phyloP scores from a whole-genome alignment of 306 rosid species.

The Vicia faba region DNA sequence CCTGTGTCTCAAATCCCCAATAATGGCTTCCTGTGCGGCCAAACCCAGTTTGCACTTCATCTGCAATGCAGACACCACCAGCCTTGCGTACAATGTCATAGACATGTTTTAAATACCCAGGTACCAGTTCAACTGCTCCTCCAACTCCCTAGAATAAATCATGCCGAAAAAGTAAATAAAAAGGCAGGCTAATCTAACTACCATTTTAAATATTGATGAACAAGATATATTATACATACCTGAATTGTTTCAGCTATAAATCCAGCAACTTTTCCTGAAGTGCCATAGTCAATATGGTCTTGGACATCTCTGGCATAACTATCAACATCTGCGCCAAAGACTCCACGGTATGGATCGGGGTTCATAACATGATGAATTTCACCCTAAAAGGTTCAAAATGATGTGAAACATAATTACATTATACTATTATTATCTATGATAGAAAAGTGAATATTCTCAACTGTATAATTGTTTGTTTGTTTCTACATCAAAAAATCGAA shows the following conservation, averaged over 20 bases:
- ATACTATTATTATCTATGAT: conserved; percentile 16
- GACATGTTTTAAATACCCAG: conserved; percentile 82
- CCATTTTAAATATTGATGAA: conserved; percentile 1
- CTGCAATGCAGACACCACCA: conserved; percentile 96
- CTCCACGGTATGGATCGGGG: conserved; percentile 88
- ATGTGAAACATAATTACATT: conserved; percentile 26
- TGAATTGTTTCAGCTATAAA: conserved; percentile 90
- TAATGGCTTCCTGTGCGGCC: conserved; percentile 94
- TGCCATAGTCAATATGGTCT: conserved; percentile 83
- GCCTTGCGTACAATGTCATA: conserved; percentile 83
- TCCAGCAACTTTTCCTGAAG: conserved; percentile 82
- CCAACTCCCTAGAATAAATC: conserved; percentile 72
- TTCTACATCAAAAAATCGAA: background rate
- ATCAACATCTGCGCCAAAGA: conserved; percentile 68
- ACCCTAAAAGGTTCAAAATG: conserved; percentile 56
- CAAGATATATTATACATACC: conserved; percentile 42
- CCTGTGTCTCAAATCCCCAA: conserved; percentile 96
- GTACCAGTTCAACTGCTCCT: conserved; percentile 85
- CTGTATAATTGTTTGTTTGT: conserved; percentile 4
- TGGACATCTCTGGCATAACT: conserved; percentile 76
- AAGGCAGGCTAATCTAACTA: conserved; percentile 3
- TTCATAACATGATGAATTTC: conserved; percentile 82
- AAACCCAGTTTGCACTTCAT: conserved; percentile 97
- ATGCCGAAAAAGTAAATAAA: conserved; percentile 27
- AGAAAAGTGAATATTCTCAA: conserved; percentile 17